Evolutionary conservation across 1,139 yeast species (phyloP).

Genomic region (Dujonia santamariae): DNA sequence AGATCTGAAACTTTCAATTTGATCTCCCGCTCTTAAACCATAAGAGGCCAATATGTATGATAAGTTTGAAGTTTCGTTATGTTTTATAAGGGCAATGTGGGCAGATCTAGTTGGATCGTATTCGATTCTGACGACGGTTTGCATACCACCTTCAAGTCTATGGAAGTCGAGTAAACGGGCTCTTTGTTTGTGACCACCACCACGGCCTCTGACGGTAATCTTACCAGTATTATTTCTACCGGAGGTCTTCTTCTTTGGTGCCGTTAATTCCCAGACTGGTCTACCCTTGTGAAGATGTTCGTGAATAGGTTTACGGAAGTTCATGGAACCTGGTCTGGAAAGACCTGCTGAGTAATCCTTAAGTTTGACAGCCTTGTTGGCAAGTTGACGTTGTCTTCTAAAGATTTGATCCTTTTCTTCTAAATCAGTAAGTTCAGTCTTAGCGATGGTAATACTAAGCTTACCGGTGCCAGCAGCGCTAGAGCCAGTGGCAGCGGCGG

Average conservation of each 20-base stretch:
- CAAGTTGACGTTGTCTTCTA: slow-evolving; percentile 69
- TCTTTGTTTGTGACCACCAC: slow-evolving; percentile 95
- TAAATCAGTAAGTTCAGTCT: slow-evolving; percentile 56
- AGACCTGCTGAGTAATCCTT: slow-evolving; percentile 70
- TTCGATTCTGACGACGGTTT: slow-evolving; percentile 83
- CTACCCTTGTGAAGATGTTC: slow-evolving; percentile 83
- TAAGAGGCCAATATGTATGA: slow-evolving; percentile 88
- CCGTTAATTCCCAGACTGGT: slow-evolving; percentile 75
- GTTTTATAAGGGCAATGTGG: slow-evolving; percentile 83
- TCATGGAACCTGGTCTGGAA: slow-evolving; percentile 83
- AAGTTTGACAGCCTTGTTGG: slow-evolving; percentile 67
- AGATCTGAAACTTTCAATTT: slow-evolving; percentile 80
- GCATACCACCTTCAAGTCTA: slow-evolving; percentile 67
- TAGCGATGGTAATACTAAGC: slow-evolving; percentile 5
- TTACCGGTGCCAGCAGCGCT: background rate
- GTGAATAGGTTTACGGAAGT: slow-evolving; percentile 86
- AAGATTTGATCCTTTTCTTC: slow-evolving; percentile 76
- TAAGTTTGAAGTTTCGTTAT: slow-evolving; percentile 56
- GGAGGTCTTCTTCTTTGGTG: slow-evolving; percentile 67
- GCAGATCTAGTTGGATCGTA: slow-evolving; percentile 95
- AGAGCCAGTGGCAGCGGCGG: background rate
- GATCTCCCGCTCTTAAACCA: slow-evolving; percentile 90
- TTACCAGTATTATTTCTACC: slow-evolving; percentile 91
- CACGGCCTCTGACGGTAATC: slow-evolving; percentile 90
- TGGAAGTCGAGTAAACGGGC: slow-evolving; percentile 77